Evolutionary conservation across 2,329 filamentous ascomycete species (phyloP), one percentile per base, ranked within the genome.

Genomic region (Tympanopsis confertula): DNA sequence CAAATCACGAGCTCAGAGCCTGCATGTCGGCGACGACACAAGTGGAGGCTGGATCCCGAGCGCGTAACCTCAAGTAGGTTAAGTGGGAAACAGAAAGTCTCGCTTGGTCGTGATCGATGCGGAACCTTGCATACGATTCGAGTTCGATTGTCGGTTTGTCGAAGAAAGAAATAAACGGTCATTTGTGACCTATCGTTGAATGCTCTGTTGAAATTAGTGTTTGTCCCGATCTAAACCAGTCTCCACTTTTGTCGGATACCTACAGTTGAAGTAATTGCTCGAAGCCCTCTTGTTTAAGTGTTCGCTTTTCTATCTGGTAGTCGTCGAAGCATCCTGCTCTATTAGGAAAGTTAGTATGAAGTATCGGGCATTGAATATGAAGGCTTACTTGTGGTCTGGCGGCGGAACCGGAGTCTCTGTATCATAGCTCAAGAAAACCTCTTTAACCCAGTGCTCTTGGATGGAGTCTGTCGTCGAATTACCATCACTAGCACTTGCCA

Each of bases 121-220:
- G 59, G 57, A 1, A 63, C 57, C 39, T 68, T 62, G 49, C 71
- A 68, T 4, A 76, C 51, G 10, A 78, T 68, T 19, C 72, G 63
- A 17, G 65, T 64, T 35, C 70, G 67, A 38, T 62, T 54, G 44
- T 78, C 71, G 0, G 50, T 47, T 7, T 63, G 55, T 12, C 71
- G 61, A 46, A 68, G 61, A 44, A 69, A 76, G n/a, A 71, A 61
- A 29, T 59, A 57, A 14, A 69, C 57, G 28, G 54, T 59, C 15
- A 71, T 56, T 24, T 64, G 56, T 4, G 53, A 49, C 4, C 50
- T 61, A 29, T 57, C 58, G 26, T 68, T 63, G 42, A 75, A 69
- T 1, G 63, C 58, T 37, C 63, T 68, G 37, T 15, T 20, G 28
- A 4, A 7, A 38, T 48, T 13, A 43, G 24, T 36, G 36, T 35